Base-by-base conservation (phyloP, 257 asterid genomes). In the Solanum dulcamara region DNA sequence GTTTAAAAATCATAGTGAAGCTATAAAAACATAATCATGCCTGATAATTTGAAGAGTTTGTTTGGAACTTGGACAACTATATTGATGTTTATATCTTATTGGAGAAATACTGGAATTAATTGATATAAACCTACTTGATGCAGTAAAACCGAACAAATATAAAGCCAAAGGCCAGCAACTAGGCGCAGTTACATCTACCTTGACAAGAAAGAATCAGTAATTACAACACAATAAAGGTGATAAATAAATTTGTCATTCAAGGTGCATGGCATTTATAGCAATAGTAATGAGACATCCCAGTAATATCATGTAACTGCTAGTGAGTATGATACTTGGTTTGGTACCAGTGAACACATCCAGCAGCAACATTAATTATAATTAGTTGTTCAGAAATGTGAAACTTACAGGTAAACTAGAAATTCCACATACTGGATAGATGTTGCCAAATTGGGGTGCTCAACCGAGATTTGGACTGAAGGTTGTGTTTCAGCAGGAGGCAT, bases 401-500 rank as follows among this genome's bases (percentile, higher is more conserved):
- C 91, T 89, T 66, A 89, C 91, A 40, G 89, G 86, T 26, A 88
- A 81, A 60, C 90, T 72, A 51, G 92, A 89, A 66, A 89, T 88
- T 35, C 92, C 92, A n/a, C n/a, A 66, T 67, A 79, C 18, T 84
- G 92, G 33, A 79, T 55, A 48, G 87, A 57, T 24, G 53, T 35
- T 35, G 4, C 38, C 38, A 35, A 35, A 35, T 35, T 83, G 18
- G 71, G 84, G 28, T 40, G 57, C 60, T 35, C 68, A 20, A 35
- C 71, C 38, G 88, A 66, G 68, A 85, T 80, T 51, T 77, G 84
- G 46, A 62, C 30, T 14, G 48, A 71, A 35, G 81, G 83, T 77
- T 44, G 72, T 15, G 84, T 77, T 50, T 57, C 88, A 51, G 66
- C 86, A 46, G 85, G 87, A 86, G 33, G 48, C 57, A 86, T 55